Evolutionary conservation across 192 early-diverging fungal genomes (phyloP), one percentile per base, ranked within the genome.

Genomic region (Backusella morwellensis): DNA sequence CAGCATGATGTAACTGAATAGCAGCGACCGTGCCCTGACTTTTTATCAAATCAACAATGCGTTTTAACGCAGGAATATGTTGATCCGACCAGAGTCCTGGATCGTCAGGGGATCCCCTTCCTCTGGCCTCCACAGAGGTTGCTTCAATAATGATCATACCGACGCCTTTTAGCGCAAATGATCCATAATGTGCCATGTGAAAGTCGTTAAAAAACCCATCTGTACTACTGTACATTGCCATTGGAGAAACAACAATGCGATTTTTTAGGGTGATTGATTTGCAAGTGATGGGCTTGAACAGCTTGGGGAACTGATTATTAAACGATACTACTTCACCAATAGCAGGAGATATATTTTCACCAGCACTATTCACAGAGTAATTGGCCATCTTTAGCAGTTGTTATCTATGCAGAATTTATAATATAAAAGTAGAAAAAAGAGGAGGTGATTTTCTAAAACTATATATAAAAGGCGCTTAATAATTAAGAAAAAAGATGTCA

Each of bases 1-100:
- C 94, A 23, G 92, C 91, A 75, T 98, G 97, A 4, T 89, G 93
- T 6, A 97, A 68, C 76, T 98, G 96, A 78, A 97, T 93, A 66
- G 87, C 90, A 42, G 87, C 75, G 3, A 87, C 85, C 9, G 82
- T 66, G 23, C 91, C 91, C 35, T 91, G 87, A 1, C 82, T 77
- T 66, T 96, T 94, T 17, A 87, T 82, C 78, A 91, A 88, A 50
- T 90, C 78, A 12, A 89, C 88, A 35, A 96, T 84, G 1, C 84
- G 81, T 54, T 85, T 86, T 21, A 92, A 81, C 40, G 86, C 84
- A 1, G 81, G 81, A 4, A 93, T 87, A 52, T 97, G 95, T 11
- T 88, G 92, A 81, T 95, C 93, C 6, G 90, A 86, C 93, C 94
- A 97, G 23, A 98, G 78, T 6, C 97, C 97, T 4, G 90, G 81